These are phyloP conservation scores for Coemansia biformis DNA, from an alignment of 192 early-diverging fungal species.

Conservation along the genomic window DNA sequence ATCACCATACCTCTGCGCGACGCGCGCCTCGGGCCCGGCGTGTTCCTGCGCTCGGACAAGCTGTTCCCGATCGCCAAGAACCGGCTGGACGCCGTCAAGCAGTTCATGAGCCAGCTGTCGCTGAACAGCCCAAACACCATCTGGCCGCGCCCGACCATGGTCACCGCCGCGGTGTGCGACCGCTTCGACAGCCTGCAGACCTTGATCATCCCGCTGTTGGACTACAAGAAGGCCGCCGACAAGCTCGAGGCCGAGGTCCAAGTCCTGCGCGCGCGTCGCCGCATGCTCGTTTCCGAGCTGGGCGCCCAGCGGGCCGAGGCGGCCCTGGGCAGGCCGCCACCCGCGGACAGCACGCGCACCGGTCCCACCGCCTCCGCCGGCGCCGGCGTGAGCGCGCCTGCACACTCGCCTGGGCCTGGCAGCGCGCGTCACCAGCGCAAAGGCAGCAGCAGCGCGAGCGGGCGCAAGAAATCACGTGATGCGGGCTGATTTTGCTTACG, in stretches of 20 bases:
- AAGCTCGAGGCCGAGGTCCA: conserved; percentile 73
- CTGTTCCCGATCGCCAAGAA: conserved; percentile 46
- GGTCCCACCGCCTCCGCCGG: neutral
- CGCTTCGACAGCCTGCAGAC: conserved; percentile 73
- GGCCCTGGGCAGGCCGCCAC: conserved; percentile 28
- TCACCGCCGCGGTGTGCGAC: conserved; percentile 71
- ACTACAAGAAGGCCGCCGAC: conserved; percentile 78
- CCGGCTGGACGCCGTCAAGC: conserved; percentile 45
- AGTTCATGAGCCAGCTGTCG: conserved; percentile 43
- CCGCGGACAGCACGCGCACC: neutral
- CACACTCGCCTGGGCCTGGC: neutral
- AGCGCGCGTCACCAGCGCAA: conserved; percentile 37
- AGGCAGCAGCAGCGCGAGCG: conserved; percentile 27
- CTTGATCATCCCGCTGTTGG: conserved; percentile 70
- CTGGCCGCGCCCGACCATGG: conserved; percentile 73
- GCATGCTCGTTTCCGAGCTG: conserved; percentile 33
- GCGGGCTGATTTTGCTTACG: neutral
- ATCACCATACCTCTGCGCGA: conserved; percentile 39
- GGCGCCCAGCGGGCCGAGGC: conserved; percentile 32
- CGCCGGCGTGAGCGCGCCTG: no score
- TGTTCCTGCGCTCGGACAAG: conserved; percentile 50
- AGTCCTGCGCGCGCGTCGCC: conserved; percentile 38
- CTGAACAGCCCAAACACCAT: conserved; percentile 46
- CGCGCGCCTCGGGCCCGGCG: conserved; percentile 39
- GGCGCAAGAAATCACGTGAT: conserved; percentile 29